A percentile compares a stretch with the other conserved stretches of the same genome.
phyloP scores from a whole-genome alignment of 148 eudicot species.

The Vaccinium macrocarpon region DNA sequence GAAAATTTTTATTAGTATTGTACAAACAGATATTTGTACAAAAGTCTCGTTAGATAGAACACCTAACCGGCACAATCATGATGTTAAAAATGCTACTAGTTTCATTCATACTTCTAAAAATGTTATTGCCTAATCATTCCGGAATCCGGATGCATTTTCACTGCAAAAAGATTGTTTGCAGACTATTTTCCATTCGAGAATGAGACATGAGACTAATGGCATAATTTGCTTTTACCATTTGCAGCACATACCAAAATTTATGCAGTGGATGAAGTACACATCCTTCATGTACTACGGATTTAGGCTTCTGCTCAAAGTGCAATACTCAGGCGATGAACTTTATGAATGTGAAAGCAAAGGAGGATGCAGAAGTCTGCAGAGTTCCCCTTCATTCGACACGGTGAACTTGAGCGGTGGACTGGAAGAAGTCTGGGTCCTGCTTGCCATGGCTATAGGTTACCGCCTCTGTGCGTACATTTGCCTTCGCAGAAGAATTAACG shows the following conservation, averaged over 20 bases:
- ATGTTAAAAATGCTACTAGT: neutral
- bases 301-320: conserved; percentile 60
- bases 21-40: neutral
- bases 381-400: conserved; percentile 91
- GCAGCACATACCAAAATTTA: conserved; percentile 93
- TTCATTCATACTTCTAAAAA: neutral
- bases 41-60: neutral
- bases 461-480: conserved; percentile 67
- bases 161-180: no score
- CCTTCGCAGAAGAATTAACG: conserved; percentile 61
- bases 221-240: neutral
- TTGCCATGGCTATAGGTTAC: conserved; percentile 82
- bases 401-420: conserved; percentile 71
- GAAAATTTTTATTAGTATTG: neutral
- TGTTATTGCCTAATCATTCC: neutral
- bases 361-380: conserved; percentile 77
- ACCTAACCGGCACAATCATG: neutral
- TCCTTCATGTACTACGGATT: conserved; percentile 92
- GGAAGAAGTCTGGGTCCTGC: conserved; percentile 84
- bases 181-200: neutral
- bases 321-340: conserved; percentile 73
- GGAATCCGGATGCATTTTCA: no score
- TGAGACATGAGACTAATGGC: neutral
- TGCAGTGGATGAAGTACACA: conserved; percentile 85
- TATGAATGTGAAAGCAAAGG: conserved; percentile 75